Base-by-base conservation (phyloP, 768 basidiomycete species). In the Tricholoma furcatifolium region DNA sequence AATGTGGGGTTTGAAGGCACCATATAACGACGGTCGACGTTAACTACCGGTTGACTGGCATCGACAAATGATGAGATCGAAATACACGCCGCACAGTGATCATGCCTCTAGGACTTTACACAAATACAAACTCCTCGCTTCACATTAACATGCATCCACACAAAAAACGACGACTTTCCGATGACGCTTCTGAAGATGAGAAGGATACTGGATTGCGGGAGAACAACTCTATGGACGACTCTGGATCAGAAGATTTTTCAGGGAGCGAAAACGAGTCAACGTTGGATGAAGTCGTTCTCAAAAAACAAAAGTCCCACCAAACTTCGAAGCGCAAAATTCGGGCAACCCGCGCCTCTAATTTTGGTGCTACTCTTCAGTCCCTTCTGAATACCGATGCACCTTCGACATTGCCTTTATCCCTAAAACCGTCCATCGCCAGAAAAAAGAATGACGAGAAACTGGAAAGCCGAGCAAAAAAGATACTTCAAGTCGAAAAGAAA, bases 261-360 rank as follows among this genome's bases (percentile, higher is more conserved):
- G 39, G 60, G 57, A 53, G 53, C 47, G 62, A 58, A 43, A 59
- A 55, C 56, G 61, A 65, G 46, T 72, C 70, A 60, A 85, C 83
- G 17, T 84, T 82, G 8, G 85, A 87, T 59, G 86, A 90, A 63
- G 82, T 75, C 14, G 71, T 70, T 3, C 65, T 79, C 47, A 79
- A 82, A 60, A 69, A 65, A 40, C 65, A 70, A 63, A 92, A 91
- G 67, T 92, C 91, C 14, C 83, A 79, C 51, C 86, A 91, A 67
- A 93, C 91, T 0, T 70, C 81, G 47, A 93, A 93, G 68, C 81
- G 91, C 60, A 93, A 92, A 76, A 79, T 87, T 30, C 76, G 91
- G 51, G 91, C 91, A 20, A 89, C 89, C 6, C 83, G 81, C 51
- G 77, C 86, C 15, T 79, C 83, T 27, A 81, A 80, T 50, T 93